Conservation (phyloP, 1,139 yeast species). For the Kodamaea plutei region DNA sequence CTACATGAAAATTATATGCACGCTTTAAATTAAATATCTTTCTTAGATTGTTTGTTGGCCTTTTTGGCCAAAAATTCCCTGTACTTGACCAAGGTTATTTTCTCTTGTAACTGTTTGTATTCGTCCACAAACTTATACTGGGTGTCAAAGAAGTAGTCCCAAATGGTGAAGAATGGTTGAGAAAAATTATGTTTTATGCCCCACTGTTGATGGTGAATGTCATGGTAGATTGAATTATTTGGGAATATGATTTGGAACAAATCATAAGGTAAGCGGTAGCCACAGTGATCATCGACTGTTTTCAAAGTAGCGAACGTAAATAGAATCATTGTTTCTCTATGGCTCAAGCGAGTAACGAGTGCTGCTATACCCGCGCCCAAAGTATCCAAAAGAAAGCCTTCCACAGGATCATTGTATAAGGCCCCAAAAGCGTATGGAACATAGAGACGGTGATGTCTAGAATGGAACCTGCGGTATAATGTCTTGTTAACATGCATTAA, state of each 20-base stretch:
- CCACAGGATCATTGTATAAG: conserved; percentile 86
- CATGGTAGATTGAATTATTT: conserved; percentile 92
- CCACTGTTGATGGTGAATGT: conserved; percentile 94
- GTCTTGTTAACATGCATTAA: conserved; percentile 79
- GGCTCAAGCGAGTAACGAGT: conserved; percentile 55
- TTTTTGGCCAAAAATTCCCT: conserved; percentile 54
- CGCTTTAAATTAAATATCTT: conserved; percentile 8
- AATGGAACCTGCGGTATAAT: conserved; percentile 78
- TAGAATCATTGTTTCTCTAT: conserved; percentile 71
- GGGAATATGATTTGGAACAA: conserved; percentile 88
- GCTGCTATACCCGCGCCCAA: conserved; percentile 86
- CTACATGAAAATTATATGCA: not conserved
- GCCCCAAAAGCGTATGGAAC: conserved; percentile 98
- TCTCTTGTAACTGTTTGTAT: conserved; percentile 53
- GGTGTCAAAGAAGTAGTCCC: conserved; percentile 77
- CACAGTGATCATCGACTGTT: conserved; percentile 98
- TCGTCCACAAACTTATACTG: conserved; percentile 64
- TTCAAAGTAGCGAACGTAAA: conserved; percentile 89
- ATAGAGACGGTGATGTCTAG: conserved; percentile 89
- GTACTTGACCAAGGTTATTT: conserved; percentile 59
- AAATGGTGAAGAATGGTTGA: conserved; percentile 94
- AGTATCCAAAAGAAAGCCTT: conserved; percentile 90
- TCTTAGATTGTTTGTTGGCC: conserved; percentile 10
- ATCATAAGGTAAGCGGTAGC: conserved; percentile 87
- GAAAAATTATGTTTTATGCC: conserved; percentile 91